These are phyloP conservation scores for Oryza meridionalis DNA, from an alignment of 176 grass and related monocot species.

Conservation along the genomic window DNA sequence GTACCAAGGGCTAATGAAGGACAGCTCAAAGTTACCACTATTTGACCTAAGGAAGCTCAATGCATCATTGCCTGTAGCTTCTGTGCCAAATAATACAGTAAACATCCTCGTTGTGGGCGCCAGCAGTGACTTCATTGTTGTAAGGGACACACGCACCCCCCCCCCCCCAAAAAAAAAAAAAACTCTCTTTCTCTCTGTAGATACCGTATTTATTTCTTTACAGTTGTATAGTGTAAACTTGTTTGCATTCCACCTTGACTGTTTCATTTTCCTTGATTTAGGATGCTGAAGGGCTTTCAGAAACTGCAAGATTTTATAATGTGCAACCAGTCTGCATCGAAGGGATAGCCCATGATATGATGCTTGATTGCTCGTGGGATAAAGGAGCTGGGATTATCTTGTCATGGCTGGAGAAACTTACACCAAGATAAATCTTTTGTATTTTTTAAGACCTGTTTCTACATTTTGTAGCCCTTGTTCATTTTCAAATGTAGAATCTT, in stretches of 20 bases:
- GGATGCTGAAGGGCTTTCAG: slow-evolving; percentile 76
- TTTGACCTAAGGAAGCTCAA: slow-evolving; percentile 86
- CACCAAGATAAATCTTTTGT: slow-evolving; percentile 9
- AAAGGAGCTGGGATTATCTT: slow-evolving; percentile 80
- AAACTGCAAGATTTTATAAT: slow-evolving; percentile 79
- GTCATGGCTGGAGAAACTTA: slow-evolving; percentile 64
- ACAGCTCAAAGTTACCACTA: slow-evolving; percentile 72
- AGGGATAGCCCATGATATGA: slow-evolving; percentile 89
- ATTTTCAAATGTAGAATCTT: neutral
- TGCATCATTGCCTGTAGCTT: slow-evolving; percentile 75
- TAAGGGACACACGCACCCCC: slow-evolving; percentile 39
- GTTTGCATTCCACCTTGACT: neutral
- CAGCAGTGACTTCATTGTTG: slow-evolving; percentile 89
- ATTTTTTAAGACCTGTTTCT: neutral
- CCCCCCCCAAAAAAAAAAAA: neutral
- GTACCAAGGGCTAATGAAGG: slow-evolving; percentile 86
- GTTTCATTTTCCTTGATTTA: slow-evolving; percentile 40
- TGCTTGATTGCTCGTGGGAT: slow-evolving; percentile 83
- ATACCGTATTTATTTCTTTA: neutral
- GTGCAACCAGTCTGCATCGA: slow-evolving; percentile 63
- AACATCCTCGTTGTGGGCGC: slow-evolving; percentile 77
- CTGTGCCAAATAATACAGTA: slow-evolving; percentile 43
- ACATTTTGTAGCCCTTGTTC: neutral
- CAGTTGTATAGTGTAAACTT: neutral
- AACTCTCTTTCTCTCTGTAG: neutral